Conservation (phyloP, 306 rosid species). For the Cucumis cinereus region DNA sequence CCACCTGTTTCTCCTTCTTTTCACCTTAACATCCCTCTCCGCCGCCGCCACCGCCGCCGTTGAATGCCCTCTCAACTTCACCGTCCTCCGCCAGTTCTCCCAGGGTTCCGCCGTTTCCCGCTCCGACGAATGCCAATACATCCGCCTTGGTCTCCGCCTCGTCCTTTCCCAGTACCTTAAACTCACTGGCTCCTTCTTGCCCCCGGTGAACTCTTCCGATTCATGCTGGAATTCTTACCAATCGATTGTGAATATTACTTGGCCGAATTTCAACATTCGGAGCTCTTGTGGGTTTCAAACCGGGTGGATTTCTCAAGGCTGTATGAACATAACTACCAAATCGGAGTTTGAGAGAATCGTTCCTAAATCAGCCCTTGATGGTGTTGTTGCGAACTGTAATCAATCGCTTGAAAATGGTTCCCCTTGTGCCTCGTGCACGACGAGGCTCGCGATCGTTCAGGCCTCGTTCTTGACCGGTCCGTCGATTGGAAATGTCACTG, state of each 20-base stretch:
- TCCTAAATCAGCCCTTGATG: not conserved
- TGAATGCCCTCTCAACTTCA: conserved; percentile 61
- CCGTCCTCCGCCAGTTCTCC: conserved; percentile 30
- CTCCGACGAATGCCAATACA: conserved; percentile 30
- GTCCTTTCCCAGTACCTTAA: conserved; percentile 50
- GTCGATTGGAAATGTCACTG: conserved; percentile 39
- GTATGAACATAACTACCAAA: conserved; percentile 56
- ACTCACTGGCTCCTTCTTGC: conserved; percentile 33
- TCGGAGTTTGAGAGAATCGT: conserved; percentile 20
- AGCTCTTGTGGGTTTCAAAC: conserved; percentile 35
- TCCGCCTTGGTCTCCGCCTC: conserved; percentile 51
- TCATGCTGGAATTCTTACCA: conserved; percentile 41
- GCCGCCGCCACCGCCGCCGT: conserved; percentile 13
- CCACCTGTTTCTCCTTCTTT: not conserved
- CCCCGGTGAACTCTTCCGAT: conserved; percentile 28
- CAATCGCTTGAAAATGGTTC: conserved; percentile 31
- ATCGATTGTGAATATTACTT: not conserved
- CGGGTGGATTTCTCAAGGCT: conserved; percentile 50
- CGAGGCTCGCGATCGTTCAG: conserved; percentile 19
- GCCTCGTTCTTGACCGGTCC: conserved; percentile 27
- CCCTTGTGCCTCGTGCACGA: conserved; percentile 61
- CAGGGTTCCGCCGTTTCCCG: conserved; percentile 7
- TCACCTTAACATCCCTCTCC: conserved; percentile 1
- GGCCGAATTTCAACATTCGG: conserved; percentile 24
- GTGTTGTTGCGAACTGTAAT: conserved; percentile 18